Evolutionary conservation across 1,284 basidiomycete species (phyloP).

Genomic region (Naganishia liquefaciens): DNA sequence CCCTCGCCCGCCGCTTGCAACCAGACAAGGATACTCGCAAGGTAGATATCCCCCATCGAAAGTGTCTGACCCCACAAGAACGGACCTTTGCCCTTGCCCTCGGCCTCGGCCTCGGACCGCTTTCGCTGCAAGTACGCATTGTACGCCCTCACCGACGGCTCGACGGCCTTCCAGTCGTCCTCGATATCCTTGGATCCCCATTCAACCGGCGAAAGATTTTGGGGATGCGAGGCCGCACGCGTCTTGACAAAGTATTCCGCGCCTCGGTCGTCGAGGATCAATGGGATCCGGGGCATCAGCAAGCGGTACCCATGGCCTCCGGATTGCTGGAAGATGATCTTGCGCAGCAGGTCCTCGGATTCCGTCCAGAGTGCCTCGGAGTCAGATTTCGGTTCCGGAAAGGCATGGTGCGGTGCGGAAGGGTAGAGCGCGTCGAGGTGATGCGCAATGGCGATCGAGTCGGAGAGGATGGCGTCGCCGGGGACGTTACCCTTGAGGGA

Average conservation of each 20-base stretch:
- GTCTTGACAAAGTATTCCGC: slow-evolving; percentile 35
- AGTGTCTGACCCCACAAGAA: slow-evolving; percentile 27
- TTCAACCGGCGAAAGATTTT: slow-evolving; percentile 1
- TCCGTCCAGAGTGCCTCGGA: slow-evolving; percentile 12
- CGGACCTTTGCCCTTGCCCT: slow-evolving; percentile 14
- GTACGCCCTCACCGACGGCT: slow-evolving; percentile 22
- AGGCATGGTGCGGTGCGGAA: slow-evolving; percentile 8
- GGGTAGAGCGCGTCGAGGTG: slow-evolving; percentile 33
- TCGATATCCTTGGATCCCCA: slow-evolving; percentile 24
- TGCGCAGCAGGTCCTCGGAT: slow-evolving; percentile 5
- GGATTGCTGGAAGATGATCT: slow-evolving; percentile 2
- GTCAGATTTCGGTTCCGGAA: slow-evolving; percentile 7
- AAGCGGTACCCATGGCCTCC: slow-evolving; percentile 6
- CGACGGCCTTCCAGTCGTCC: slow-evolving; percentile 26
- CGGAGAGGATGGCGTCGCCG: slow-evolving; percentile 25
- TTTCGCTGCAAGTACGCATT: slow-evolving; percentile 3
- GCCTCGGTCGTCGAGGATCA: slow-evolving; percentile 33
- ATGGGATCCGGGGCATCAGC: slow-evolving; percentile 24
- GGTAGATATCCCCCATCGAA: slow-evolving; percentile 34
- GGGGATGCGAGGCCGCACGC: neutral
- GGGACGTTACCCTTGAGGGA: slow-evolving; percentile 20
- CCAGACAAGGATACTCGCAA: slow-evolving; percentile 34
- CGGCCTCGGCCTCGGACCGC: neutral
- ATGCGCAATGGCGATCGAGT: slow-evolving; percentile 32
- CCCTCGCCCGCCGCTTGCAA: slow-evolving; percentile 23